Evolutionary conservation across 2,329 filamentous ascomycete genomes (phyloP), one percentile per base, ranked within the genome.

Genomic region (Paecilomyces fulvus): DNA sequence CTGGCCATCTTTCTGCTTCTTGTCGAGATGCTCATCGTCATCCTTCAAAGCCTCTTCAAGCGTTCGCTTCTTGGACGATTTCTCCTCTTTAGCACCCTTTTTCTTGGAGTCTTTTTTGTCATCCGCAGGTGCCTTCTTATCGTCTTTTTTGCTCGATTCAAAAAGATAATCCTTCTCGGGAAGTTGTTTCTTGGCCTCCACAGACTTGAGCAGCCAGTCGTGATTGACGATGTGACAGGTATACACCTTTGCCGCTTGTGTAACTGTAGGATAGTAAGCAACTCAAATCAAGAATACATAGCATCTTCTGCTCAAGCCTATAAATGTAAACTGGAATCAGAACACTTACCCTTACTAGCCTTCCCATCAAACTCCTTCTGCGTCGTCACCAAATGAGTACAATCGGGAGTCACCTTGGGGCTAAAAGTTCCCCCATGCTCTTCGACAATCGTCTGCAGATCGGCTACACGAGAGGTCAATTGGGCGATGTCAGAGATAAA

Each of bases 171-270:
- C 56, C 12, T 70, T 68, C 55, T 75, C 74, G 8, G 73, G 62
- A 8, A 77, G 64, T 30, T 72, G 75, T 10, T 71, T 66, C 50
- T 73, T 74, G 14, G 72, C 68, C 12, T 72, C 59, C 37, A 80
- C 71, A 21, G 79, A 84, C n/a, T 84, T 79, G 1, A 80, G 60
- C n/a, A 85, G 71, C 85, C 83, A 87, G 23, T 79, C 71, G 0
- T 83, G 66, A 12, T 67, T 74, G 43, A 88, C 76, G 52, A 87
- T 75, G 9, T 74, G 75, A n/a, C 85, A 66, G 31, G 68, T 70
- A 49, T 77, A 74, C 20, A 73, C 62, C 17, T 72, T 65, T 2
- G 78, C 81, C 21, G 76, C 57, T 73, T 71, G 56, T 82, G 60
- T 59, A 49, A 59, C 64, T 65, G 53, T 12, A 21, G 5, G 25